phyloP scores from a whole-genome alignment of 2,329 filamentous ascomycete species.

The Colletotrichum sp. region DNA sequence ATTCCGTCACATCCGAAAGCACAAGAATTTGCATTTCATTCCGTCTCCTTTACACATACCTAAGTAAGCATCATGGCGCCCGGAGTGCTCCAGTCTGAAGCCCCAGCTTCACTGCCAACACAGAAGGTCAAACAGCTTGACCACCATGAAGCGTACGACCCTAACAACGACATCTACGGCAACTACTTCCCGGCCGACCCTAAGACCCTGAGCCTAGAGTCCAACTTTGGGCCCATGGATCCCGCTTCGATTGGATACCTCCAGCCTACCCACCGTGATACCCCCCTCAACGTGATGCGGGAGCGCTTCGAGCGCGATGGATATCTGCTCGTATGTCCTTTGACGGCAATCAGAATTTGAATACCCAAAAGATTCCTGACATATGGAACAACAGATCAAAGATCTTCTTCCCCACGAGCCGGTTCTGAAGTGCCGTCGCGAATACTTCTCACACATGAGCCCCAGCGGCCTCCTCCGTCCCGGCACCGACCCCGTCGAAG shows the following conservation, averaged over 20 bases:
- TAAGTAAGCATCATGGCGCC: neutral
- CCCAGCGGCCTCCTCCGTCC: constrained; percentile 18
- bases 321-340: constrained; percentile 1
- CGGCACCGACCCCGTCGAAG: constrained; percentile 10
- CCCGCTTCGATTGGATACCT: neutral
- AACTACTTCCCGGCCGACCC: neutral
- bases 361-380: neutral
- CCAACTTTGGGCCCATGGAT: neutral
- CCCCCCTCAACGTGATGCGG: constrained; percentile 5
- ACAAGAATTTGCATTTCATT: neutral
- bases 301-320: constrained; percentile 12
- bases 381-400: neutral
- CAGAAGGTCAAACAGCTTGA: neutral
- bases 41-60: neutral
- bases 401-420: constrained; percentile 8
- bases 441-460: constrained; percentile 18
- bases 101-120: neutral
- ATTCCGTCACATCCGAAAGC: neutral
- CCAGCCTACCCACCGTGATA: neutral
- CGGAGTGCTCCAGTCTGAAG: neutral
- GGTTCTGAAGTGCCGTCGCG: constrained; percentile 7
- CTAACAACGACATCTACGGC: neutral
- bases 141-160: neutral
- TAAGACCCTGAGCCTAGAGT: neutral
- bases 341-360: neutral